Conservation (phyloP, 2,329 filamentous ascomycete genomes). For the Trichoderma hamatum region DNA sequence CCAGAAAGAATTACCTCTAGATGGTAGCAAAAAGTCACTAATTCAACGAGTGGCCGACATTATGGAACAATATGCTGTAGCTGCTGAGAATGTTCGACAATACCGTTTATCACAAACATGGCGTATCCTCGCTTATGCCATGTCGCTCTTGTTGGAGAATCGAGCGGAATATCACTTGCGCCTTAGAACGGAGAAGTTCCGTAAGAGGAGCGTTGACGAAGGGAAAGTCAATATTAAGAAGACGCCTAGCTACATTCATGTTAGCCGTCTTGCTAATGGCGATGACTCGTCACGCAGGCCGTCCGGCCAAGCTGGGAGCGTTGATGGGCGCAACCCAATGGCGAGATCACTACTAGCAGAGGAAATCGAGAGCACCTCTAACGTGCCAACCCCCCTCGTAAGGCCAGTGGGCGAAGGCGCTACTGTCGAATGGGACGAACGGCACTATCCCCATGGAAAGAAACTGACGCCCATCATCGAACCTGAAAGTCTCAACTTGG, state of each 20-base stretch:
- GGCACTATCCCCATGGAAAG: slow-evolving; percentile 41
- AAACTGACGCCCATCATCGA: slow-evolving; percentile 54
- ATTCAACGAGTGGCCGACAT: slow-evolving; percentile 53
- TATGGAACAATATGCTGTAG: slow-evolving; percentile 59
- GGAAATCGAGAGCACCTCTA: slow-evolving; percentile 65
- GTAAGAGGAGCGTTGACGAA: slow-evolving; percentile 40
- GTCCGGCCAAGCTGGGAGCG: slow-evolving; percentile 36
- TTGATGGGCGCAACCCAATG: slow-evolving; percentile 39
- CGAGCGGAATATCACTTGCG: slow-evolving; percentile 62
- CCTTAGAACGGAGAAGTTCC: slow-evolving; percentile 47
- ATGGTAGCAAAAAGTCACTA: slow-evolving; percentile 43
- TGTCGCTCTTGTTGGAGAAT: slow-evolving; percentile 56
- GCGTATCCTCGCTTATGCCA: slow-evolving; percentile 61
- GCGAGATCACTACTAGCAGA: slow-evolving; percentile 55
- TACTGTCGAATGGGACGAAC: slow-evolving; percentile 29
- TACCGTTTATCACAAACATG: slow-evolving; percentile 67
- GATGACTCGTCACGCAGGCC: slow-evolving; percentile 45
- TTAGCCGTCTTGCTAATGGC: slow-evolving; percentile 36
- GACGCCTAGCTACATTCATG: slow-evolving; percentile 35
- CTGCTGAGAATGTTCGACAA: slow-evolving; percentile 59
- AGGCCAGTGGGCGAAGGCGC: slow-evolving; percentile 51
- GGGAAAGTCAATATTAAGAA: slow-evolving; percentile 35
- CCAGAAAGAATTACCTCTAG: slow-evolving; percentile 50
- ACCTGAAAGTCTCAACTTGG: slow-evolving; percentile 54
- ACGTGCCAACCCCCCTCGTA: slow-evolving; percentile 62